phyloP scores from a whole-genome alignment of 257 asterid genomes.

The Jaltomata sinuosa region DNA sequence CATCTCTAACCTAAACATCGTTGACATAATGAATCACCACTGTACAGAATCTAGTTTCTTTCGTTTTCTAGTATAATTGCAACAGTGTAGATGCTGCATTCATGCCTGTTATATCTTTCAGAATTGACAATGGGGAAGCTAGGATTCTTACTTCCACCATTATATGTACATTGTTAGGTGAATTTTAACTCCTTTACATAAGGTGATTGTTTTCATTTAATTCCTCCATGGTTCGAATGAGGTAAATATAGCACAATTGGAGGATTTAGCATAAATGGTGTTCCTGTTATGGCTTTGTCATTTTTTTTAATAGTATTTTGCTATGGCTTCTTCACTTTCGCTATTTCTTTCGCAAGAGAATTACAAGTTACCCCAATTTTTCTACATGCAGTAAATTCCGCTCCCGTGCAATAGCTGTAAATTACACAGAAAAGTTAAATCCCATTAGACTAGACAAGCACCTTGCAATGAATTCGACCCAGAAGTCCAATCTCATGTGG shows the following conservation, averaged over 20 bases:
- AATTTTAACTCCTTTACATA: neutral
- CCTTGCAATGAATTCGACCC: too few species aligned
- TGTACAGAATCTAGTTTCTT: slow-evolving; percentile 10
- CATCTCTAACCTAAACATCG: neutral
- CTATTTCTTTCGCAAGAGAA: too few species aligned
- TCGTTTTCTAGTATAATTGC: neutral
- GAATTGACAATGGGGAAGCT: neutral
- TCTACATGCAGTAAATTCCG: too few species aligned
- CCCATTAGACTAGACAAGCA: too few species aligned
- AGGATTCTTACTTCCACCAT: neutral
- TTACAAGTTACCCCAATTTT: too few species aligned
- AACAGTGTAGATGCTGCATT: neutral
- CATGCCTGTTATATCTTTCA: neutral
- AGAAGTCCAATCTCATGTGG: too few species aligned
- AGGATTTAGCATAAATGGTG: neutral
- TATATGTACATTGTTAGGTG: neutral
- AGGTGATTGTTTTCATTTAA: neutral
- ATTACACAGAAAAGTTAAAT: too few species aligned
- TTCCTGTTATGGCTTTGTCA: neutral
- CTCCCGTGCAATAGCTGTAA: too few species aligned
- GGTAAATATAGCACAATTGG: neutral
- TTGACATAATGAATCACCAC: neutral
- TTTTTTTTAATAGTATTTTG: too few species aligned
- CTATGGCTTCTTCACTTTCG: too few species aligned
- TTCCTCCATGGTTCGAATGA: neutral